Percentiles rank a stretch among this genome's conserved stretches.
These are phyloP conservation scores for Udeniomyces megalosporus DNA, from an alignment of 768 basidiomycete genomes.

Conservation along the genomic window DNA sequence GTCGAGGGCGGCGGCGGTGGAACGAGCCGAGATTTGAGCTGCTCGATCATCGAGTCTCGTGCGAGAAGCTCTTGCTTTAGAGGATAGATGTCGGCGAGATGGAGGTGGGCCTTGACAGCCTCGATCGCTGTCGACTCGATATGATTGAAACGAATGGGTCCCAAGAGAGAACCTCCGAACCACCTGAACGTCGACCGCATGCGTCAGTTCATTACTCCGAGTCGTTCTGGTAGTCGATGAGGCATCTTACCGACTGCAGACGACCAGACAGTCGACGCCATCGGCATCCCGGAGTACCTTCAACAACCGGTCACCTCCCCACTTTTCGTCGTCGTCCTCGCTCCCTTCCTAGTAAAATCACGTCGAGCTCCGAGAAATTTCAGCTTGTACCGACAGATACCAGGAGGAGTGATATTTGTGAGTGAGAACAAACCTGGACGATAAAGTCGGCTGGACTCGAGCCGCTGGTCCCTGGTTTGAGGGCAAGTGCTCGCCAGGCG, in stretches of 20 bases:
- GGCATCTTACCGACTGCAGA: slow-evolving; percentile 8
- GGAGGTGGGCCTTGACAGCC: slow-evolving; percentile 3
- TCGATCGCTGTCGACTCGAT: slow-evolving; percentile 1
- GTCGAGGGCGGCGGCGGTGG: neutral
- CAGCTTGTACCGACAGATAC: neutral
- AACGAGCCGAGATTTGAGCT: neutral
- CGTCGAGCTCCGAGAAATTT: neutral
- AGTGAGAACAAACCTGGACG: slow-evolving; percentile 31
- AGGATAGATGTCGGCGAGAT: slow-evolving; percentile 12
- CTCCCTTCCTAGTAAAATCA: slow-evolving; percentile 30
- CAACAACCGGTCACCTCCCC: slow-evolving; percentile 47
- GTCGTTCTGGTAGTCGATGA: neutral
- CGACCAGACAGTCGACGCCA: slow-evolving; percentile 23
- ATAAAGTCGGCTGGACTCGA: slow-evolving; percentile 63
- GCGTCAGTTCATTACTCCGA: no score
- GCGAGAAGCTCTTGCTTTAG: slow-evolving; percentile 7
- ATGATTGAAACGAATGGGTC: slow-evolving; percentile 14
- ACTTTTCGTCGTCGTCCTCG: slow-evolving; percentile 64
- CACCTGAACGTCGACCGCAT: no score
- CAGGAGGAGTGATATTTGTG: no score
- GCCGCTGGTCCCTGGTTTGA: slow-evolving; percentile 49
- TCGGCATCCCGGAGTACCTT: slow-evolving; percentile 54
- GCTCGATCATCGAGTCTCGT: slow-evolving; percentile 1
- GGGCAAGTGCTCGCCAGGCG: slow-evolving; percentile 63
- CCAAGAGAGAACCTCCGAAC: slow-evolving; percentile 13